Conservation (phyloP, 2,329 filamentous ascomycete species). For the Stromatinia cepivora region DNA sequence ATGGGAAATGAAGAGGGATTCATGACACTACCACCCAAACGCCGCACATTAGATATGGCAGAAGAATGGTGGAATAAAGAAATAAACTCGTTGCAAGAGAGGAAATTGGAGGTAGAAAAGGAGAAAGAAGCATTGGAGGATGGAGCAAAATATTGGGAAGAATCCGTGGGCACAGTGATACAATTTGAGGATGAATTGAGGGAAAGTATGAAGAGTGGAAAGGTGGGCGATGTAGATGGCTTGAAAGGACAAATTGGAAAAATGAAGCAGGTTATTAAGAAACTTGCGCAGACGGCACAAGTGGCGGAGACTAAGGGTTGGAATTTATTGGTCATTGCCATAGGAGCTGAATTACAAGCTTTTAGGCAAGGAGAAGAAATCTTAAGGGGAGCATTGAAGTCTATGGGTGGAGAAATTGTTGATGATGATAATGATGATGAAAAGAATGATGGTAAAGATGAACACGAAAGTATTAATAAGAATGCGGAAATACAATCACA, state of each 20-base stretch:
- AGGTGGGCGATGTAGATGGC: slow-evolving; percentile 45
- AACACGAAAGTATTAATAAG: not conserved
- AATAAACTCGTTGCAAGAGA: slow-evolving; percentile 54
- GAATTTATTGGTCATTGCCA: slow-evolving; percentile 73
- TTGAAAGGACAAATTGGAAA: slow-evolving; percentile 50
- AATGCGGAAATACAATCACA: not conserved
- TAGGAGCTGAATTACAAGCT: slow-evolving; percentile 72
- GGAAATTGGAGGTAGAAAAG: slow-evolving; percentile 56
- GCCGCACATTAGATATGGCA: slow-evolving; percentile 70
- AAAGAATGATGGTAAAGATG: slow-evolving; percentile 27
- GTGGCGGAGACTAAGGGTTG: slow-evolving; percentile 63
- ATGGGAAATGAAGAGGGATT: slow-evolving; percentile 48
- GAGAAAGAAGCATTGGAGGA: slow-evolving; percentile 67
- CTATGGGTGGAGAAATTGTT: not conserved
- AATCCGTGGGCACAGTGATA: slow-evolving; percentile 58
- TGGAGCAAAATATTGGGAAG: slow-evolving; percentile 66
- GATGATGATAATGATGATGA: slow-evolving; percentile 17
- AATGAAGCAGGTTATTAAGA: slow-evolving; percentile 57
- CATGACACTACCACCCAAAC: slow-evolving; percentile 59
- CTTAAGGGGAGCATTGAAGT: slow-evolving; percentile 45
- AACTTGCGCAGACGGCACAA: slow-evolving; percentile 55
- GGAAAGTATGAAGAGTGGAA: slow-evolving; percentile 51
- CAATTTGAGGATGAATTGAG: slow-evolving; percentile 66
- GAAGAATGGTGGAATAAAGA: slow-evolving; percentile 70
- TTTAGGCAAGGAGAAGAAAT: slow-evolving; percentile 61